Conservation (phyloP, 768 basidiomycete genomes). For the Chalciporus sphaerocephalus region DNA sequence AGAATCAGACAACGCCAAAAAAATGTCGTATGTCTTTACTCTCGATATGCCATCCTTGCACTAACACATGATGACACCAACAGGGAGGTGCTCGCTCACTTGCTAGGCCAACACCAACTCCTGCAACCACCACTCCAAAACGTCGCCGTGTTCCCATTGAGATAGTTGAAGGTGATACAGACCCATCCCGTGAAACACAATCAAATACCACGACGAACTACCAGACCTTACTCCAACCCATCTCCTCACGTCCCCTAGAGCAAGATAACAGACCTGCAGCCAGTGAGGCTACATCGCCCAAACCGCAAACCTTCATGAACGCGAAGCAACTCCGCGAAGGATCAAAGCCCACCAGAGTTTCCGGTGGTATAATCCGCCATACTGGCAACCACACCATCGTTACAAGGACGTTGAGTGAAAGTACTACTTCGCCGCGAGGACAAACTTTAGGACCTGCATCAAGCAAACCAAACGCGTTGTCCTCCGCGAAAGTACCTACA, state of each 20-base stretch:
- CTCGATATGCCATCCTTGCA: neutral
- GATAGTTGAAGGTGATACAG: constrained; percentile 43
- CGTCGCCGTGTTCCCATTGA: constrained; percentile 62
- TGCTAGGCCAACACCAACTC: constrained; percentile 1
- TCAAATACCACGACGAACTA: constrained; percentile 4
- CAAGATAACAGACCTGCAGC: constrained; percentile 14
- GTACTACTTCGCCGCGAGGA: constrained; percentile 4
- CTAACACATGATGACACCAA: neutral
- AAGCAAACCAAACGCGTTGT: constrained; percentile 1
- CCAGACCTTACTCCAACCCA: constrained; percentile 33
- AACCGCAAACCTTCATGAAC: constrained; percentile 47
- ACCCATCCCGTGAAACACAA: constrained; percentile 1
- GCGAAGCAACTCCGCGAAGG: constrained; percentile 54
- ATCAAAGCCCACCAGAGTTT: constrained; percentile 43
- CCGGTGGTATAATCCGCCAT: constrained; percentile 70
- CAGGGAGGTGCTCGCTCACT: constrained; percentile 10
- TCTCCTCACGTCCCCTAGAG: constrained; percentile 36
- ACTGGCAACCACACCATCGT: constrained; percentile 61
- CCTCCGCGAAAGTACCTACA: constrained; percentile 29
- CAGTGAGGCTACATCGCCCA: constrained; percentile 8
- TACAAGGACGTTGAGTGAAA: constrained; percentile 27
- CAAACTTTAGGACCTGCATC: neutral
- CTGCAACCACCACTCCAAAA: constrained; percentile 25
- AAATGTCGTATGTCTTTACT: constrained; percentile 16
- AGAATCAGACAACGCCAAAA: constrained; percentile 36